These are phyloP conservation scores for Drechslerella dactyloides DNA, from an alignment of 2,329 filamentous ascomycete genomes.

Conservation along the genomic window DNA sequence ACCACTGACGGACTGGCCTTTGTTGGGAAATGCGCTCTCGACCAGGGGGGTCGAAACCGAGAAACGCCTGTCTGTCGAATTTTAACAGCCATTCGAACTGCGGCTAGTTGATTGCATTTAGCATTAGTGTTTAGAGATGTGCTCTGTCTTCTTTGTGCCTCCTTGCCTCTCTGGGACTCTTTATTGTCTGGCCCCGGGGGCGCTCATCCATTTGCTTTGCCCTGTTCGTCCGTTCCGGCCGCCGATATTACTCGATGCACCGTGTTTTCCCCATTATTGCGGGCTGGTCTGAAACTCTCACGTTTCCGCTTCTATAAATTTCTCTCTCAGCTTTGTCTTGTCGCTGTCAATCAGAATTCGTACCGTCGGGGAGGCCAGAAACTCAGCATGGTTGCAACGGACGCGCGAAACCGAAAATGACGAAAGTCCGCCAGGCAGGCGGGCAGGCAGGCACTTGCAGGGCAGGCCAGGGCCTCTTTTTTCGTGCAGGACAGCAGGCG, in stretches of 20 bases:
- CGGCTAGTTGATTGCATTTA: constrained; percentile 10
- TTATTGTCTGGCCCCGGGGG: constrained; percentile 4
- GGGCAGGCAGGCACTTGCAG: constrained; percentile 4
- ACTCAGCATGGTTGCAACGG: constrained; percentile 44
- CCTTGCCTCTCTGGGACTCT: neutral
- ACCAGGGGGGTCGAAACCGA: constrained; percentile 5
- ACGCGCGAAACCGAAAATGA: constrained; percentile 16
- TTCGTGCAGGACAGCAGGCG: neutral
- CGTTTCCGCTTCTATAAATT: constrained; percentile 45
- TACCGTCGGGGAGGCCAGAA: constrained; percentile 18
- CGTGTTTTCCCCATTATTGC: neutral
- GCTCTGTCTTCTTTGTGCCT: constrained; percentile 1
- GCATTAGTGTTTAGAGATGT: neutral
- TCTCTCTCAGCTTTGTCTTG: constrained; percentile 34
- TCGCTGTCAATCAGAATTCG: constrained; percentile 3
- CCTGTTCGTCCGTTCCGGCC: constrained; percentile 44
- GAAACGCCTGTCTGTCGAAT: constrained; percentile 2
- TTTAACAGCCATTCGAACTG: neutral
- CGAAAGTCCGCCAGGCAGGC: constrained; percentile 10
- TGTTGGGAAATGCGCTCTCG: constrained; percentile 5
- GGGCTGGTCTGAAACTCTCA: constrained; percentile 49
- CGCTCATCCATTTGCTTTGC: constrained; percentile 22
- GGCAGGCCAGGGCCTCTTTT: neutral
- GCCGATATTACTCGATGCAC: constrained; percentile 33
- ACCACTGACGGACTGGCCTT: neutral